Conservation (phyloP, 768 basidiomycete genomes). For the Boletus tomentosulus region DNA sequence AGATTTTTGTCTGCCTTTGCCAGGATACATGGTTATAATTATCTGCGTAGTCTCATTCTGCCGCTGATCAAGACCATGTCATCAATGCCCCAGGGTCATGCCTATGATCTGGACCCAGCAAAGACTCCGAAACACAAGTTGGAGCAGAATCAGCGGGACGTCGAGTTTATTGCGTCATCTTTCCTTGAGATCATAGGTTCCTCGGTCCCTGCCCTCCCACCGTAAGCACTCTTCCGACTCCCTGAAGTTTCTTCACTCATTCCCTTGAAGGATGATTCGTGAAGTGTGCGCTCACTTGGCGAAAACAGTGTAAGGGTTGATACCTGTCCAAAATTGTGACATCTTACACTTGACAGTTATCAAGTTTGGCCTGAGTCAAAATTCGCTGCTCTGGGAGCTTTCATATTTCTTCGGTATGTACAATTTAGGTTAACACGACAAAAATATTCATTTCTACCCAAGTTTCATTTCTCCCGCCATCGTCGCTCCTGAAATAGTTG, state of each 20-base stretch:
- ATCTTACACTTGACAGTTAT: slow-evolving; percentile 36
- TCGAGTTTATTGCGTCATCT: slow-evolving; percentile 67
- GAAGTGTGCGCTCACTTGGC: slow-evolving; percentile 84
- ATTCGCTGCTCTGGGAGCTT: slow-evolving; percentile 80
- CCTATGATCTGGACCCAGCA: slow-evolving; percentile 75
- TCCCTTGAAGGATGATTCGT: slow-evolving; percentile 64
- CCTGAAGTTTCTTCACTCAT: not conserved
- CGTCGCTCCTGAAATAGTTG: slow-evolving; percentile 79
- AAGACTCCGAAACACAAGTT: slow-evolving; percentile 57
- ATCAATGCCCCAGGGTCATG: slow-evolving; percentile 64
- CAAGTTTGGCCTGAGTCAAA: slow-evolving; percentile 76
- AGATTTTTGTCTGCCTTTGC: slow-evolving; percentile 84
- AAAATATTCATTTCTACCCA: slow-evolving; percentile 3
- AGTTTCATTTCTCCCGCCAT: slow-evolving; percentile 93
- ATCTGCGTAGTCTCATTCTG: slow-evolving; percentile 73
- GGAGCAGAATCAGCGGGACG: slow-evolving; percentile 62
- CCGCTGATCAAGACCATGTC: slow-evolving; percentile 76
- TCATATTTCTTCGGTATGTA: slow-evolving; percentile 80
- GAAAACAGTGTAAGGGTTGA: slow-evolving; percentile 60
- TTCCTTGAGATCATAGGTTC: slow-evolving; percentile 73
- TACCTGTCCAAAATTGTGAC: slow-evolving; percentile 2
- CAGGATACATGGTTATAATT: slow-evolving; percentile 86
- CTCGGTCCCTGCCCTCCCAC: slow-evolving; percentile 66
- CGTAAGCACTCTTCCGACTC: slow-evolving; percentile 44
- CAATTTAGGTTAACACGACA: not conserved